These are phyloP conservation scores for Colletotrichum lentis DNA, from an alignment of 2,329 filamentous ascomycete species.

Conservation along the genomic window DNA sequence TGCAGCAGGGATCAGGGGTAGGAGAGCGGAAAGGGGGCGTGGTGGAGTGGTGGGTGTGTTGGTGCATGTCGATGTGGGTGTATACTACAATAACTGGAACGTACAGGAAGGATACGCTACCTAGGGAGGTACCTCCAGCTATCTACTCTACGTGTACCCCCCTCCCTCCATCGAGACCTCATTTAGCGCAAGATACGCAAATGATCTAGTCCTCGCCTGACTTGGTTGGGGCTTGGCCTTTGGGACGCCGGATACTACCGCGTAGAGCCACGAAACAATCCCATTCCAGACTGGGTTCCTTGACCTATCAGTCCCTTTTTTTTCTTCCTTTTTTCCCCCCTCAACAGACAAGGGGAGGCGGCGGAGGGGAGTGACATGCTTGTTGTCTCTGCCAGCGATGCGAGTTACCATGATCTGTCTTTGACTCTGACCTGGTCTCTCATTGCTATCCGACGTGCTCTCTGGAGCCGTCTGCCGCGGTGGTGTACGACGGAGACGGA, in stretches of 20 bases:
- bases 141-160: too few species aligned
- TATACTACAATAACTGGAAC: constrained; percentile 2
- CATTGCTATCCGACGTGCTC: constrained; percentile 27
- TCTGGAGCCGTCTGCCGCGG: constrained; percentile 27
- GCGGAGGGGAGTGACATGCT: constrained; percentile 2
- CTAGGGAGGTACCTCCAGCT: too few species aligned
- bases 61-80: constrained; percentile 9
- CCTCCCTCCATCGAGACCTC: constrained; percentile 15
- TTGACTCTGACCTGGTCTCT: constrained; percentile 21
- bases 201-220: constrained; percentile 18
- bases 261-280: constrained; percentile 32
- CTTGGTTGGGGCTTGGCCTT: constrained; percentile 13
- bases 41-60: constrained; percentile 2
- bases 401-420: constrained; percentile 32
- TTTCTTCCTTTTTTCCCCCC: too few species aligned
- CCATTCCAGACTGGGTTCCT: constrained; percentile 29
- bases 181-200: constrained; percentile 31
- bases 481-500: constrained; percentile 32
- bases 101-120: too few species aligned
- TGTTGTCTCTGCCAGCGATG: constrained; percentile 28
- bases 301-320: not conserved
- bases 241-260: constrained; percentile 19
- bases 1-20: constrained; percentile 25
- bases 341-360: not conserved
- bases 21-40: constrained; percentile 17